These are phyloP conservation scores for Exophiala sp. DNA, from an alignment of 2,329 filamentous ascomycete genomes.

Conservation along the genomic window DNA sequence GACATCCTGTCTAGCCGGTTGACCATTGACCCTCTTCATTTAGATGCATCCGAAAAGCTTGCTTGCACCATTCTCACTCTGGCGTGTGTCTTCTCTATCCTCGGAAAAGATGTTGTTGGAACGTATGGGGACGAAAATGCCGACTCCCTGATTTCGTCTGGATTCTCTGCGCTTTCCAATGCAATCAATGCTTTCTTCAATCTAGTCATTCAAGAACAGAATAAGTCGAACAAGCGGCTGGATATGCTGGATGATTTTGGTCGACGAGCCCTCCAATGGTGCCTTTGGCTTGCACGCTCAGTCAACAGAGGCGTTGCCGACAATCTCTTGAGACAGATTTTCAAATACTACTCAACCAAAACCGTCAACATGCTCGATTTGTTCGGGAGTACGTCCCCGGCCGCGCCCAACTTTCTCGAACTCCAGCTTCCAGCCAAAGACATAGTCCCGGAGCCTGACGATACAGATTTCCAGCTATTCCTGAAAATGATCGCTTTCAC, in stretches of 20 bases:
- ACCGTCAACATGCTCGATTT: constrained; percentile 25
- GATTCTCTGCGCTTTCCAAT: constrained; percentile 5
- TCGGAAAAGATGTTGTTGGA: background rate
- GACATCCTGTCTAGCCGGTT: constrained; percentile 3
- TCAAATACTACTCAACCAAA: constrained; percentile 22
- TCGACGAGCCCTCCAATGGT: constrained; percentile 15
- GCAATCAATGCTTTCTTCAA: constrained; percentile 16
- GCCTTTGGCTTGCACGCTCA: constrained; percentile 13
- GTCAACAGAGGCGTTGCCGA: constrained; percentile 7
- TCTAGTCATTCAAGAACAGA: constrained; percentile 8
- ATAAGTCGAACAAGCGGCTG: background rate
- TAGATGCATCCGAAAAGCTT: constrained; percentile 7
- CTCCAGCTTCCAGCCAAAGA: background rate
- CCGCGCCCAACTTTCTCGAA: constrained; percentile 14
- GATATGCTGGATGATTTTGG: constrained; percentile 12
- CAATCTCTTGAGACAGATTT: constrained; percentile 19
- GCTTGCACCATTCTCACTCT: constrained; percentile 14
- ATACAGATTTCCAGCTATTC: constrained; percentile 24
- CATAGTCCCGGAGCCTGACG: constrained; percentile 9
- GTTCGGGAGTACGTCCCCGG: constrained; percentile 5
- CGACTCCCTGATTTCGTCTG: background rate
- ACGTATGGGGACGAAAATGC: background rate
- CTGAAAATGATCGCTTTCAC: constrained; percentile 21
- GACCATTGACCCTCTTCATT: background rate
- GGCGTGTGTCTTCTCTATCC: constrained; percentile 10